Evolutionary conservation across 2,329 filamentous ascomycete species (phyloP).

Genomic region (Corniculantispora saksenae): DNA sequence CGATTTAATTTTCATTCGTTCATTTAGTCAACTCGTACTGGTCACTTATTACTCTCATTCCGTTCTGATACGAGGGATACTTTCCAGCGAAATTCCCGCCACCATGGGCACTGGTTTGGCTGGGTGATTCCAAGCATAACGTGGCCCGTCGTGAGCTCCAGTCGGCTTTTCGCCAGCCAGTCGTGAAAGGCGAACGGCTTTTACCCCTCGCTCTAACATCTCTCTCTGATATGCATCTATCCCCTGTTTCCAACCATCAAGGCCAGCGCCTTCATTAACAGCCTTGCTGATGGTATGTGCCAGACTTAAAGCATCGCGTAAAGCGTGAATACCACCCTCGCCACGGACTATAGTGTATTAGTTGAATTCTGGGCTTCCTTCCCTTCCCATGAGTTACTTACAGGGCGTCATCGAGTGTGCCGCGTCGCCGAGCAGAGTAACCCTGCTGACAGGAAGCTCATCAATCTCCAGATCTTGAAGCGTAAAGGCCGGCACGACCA

Average conservation of each 20-base stretch:
- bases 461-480: constrained; percentile 36
- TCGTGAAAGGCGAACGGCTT: constrained; percentile 22
- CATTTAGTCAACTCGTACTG: too few species aligned
- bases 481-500: constrained; percentile 33
- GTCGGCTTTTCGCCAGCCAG: not conserved
- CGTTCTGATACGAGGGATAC: not conserved
- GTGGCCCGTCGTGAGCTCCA: not conserved
- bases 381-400: constrained; percentile 28
- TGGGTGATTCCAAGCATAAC: not conserved
- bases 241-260: not conserved
- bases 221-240: constrained; percentile 28
- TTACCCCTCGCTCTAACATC: constrained; percentile 28
- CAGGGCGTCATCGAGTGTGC: constrained; percentile 34
- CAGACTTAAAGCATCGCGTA: constrained; percentile 28
- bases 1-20: too few species aligned
- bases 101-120: not conserved
- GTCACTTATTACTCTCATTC: too few species aligned
- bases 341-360: constrained; percentile 34
- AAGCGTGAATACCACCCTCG: constrained; percentile 49
- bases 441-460: constrained; percentile 33
- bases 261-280: constrained; percentile 4
- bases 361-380: not conserved
- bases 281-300: constrained; percentile 24
- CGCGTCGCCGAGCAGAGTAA: constrained; percentile 46
- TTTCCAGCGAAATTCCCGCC: not conserved